phyloP scores from a whole-genome alignment of 2,329 filamentous ascomycete genomes.

The Penicillium sp. region DNA sequence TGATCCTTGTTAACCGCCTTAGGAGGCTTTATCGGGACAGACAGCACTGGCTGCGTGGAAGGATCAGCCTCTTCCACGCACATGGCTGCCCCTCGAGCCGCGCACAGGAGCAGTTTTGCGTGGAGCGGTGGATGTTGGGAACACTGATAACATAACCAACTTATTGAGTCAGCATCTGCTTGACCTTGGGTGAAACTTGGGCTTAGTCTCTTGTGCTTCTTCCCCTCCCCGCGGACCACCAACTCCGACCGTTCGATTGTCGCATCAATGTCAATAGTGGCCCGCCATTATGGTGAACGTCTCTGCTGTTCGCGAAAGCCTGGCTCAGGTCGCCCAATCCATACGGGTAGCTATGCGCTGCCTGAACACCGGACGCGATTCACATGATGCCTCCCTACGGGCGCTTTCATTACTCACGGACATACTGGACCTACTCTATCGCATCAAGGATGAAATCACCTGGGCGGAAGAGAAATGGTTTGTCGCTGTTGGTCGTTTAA shows the following conservation, averaged over 20 bases:
- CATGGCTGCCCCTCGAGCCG: no score
- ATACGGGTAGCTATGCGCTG: constrained; percentile 2
- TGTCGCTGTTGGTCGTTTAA: constrained; percentile 22
- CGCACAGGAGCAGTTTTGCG: no score
- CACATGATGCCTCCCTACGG: constrained; percentile 29
- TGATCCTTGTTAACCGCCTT: no score
- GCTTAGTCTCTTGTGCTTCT: no score
- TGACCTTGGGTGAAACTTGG: no score
- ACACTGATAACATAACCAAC: no score
- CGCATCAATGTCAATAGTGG: constrained; percentile 3
- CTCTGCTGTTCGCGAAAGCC: constrained; percentile 7
- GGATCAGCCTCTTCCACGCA: no score
- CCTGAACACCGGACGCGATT: constrained; percentile 19
- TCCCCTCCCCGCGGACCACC: no score
- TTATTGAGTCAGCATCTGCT: no score
- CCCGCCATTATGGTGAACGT: constrained; percentile 13
- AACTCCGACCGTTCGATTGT: background rate
- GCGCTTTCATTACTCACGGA: constrained; percentile 28
- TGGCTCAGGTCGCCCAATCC: background rate
- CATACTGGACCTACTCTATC: constrained; percentile 28
- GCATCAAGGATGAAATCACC: constrained; percentile 27
- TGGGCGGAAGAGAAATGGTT: constrained; percentile 31
- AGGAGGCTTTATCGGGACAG: no score
- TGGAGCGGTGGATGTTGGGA: no score
- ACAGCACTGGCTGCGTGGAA: no score